These are phyloP conservation scores for Chalciporus pseudorubinellus DNA, from an alignment of 768 basidiomycete genomes.

Conservation along the genomic window DNA sequence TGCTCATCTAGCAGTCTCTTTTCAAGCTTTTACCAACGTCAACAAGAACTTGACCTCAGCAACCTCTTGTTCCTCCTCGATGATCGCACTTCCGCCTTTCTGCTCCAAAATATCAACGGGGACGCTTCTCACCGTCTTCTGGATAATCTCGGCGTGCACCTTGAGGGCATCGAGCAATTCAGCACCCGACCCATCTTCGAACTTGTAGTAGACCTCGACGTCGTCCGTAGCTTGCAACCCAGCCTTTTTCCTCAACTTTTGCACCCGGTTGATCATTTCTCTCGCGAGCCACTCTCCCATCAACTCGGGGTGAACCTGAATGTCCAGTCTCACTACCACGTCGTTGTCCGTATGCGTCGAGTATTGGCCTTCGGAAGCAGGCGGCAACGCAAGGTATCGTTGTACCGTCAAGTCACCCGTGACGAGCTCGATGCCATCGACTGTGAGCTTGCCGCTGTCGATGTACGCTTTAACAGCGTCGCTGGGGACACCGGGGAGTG, in stretches of 20 bases:
- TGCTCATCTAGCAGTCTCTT: not conserved
- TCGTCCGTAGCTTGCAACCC: slow-evolving; percentile 95
- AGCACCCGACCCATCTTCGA: slow-evolving; percentile 64
- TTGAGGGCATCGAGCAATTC: slow-evolving; percentile 64
- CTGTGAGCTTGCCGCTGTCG: slow-evolving; percentile 68
- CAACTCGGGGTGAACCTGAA: slow-evolving; percentile 82
- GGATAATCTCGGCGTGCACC: slow-evolving; percentile 66
- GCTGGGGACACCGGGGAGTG: slow-evolving; percentile 75
- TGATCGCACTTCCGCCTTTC: slow-evolving; percentile 50
- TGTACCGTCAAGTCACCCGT: slow-evolving; percentile 90
- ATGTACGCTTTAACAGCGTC: slow-evolving; percentile 80
- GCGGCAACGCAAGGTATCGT: slow-evolving; percentile 81
- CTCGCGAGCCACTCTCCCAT: slow-evolving; percentile 86
- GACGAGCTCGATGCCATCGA: slow-evolving; percentile 88
- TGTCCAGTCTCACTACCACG: slow-evolving; percentile 90
- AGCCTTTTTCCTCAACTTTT: slow-evolving; percentile 93
- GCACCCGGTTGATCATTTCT: slow-evolving; percentile 88
- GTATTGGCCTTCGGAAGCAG: slow-evolving; percentile 58
- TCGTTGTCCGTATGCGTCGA: slow-evolving; percentile 91
- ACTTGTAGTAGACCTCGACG: slow-evolving; percentile 80
- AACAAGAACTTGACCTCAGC: slow-evolving; percentile 75
- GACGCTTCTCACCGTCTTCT: slow-evolving; percentile 69
- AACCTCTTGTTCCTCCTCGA: slow-evolving; percentile 87
- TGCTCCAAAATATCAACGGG: slow-evolving; percentile 60
- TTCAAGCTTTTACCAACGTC: slow-evolving; percentile 50